Evolutionary conservation across 192 early-diverging fungal species (phyloP), one percentile per base, ranked within the genome.

Genomic region (Podila epicladia): DNA sequence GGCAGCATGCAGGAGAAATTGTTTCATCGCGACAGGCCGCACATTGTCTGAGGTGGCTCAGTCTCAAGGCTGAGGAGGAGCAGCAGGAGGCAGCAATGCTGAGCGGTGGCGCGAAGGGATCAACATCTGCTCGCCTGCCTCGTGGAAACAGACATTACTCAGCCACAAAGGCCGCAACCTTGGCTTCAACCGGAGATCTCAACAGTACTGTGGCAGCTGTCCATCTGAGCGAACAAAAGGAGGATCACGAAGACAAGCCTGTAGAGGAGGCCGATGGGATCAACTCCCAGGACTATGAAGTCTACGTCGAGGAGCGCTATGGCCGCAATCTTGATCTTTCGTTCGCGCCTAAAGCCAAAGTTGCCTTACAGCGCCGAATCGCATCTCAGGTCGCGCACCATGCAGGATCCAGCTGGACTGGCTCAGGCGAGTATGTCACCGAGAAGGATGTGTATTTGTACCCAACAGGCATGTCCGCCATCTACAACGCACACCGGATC

Each of bases 1-100:
- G 97, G 97, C 97, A 98, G 85, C 97, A 99, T 82, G 82, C 95
- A 8, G 97, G 97, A 31, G 94, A 95, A 53, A 94, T 91, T 55
- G 89, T 99, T 32, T 92, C 94, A 1, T 95, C 95, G 4, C 91
- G 97, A 45, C 88, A 94, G 82, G 97, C 97, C 0, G 90, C 94
- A 45, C 91, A 93, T 64, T 94, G 93, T 75, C 74, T 99, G 62
- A 82, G 88, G 48, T 85, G 95, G 28, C 80, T 96, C 58, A 87
- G 31, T 11, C 57, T 80, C 8, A 80, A 88, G 74, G 85, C 78
- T 69, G 95, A 89, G 37, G 64, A 80, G 33, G 65, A 78, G 50
- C 63, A 83, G 22, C 58, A 63, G 22, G 35, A 67, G 72, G 75
- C 62, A 31, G 78, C 41, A 45, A 45, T 71, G 82, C 57, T 28